A percentile compares a stretch with the other conserved stretches of the same genome.
Evolutionary conservation across 257 asterid species (phyloP).

Genomic region (Solanum tarijense): DNA sequence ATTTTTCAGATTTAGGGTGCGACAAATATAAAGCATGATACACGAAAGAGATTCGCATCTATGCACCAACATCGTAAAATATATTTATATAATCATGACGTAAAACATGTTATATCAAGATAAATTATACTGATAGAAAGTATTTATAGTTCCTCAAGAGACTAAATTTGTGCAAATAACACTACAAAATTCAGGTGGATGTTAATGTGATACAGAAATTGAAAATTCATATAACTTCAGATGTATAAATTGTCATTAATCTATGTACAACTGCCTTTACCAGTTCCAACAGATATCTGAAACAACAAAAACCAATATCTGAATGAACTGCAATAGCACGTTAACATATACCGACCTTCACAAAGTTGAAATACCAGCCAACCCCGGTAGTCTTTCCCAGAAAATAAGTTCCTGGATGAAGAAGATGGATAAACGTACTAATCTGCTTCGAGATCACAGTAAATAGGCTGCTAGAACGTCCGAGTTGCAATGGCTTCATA

Average conservation of each 20-base stretch:
- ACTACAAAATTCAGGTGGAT: neutral
- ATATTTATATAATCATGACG: neutral
- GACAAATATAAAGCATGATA: neutral
- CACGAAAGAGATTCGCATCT: neutral
- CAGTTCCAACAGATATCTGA: constrained; percentile 18
- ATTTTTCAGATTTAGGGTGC: neutral
- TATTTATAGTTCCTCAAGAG: neutral
- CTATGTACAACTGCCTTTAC: constrained; percentile 19
- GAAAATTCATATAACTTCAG: neutral
- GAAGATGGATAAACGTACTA: neutral
- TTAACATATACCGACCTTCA: constrained; percentile 12
- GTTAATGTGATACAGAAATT: neutral
- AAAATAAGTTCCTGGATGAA: neutral
- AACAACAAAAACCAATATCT: constrained; percentile 8
- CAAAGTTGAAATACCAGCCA: neutral
- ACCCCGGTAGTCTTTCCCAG: neutral
- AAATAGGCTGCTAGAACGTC: neutral
- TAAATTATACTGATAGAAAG: neutral
- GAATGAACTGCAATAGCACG: constrained; percentile 13
- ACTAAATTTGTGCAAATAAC: neutral
- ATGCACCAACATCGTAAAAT: neutral
- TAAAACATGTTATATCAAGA: neutral
- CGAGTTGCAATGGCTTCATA: neutral
- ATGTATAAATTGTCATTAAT: neutral
- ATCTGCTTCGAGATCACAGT: neutral